phyloP scores from a whole-genome alignment of 2,329 filamentous ascomycete species.

The Chaetomium strumarium region DNA sequence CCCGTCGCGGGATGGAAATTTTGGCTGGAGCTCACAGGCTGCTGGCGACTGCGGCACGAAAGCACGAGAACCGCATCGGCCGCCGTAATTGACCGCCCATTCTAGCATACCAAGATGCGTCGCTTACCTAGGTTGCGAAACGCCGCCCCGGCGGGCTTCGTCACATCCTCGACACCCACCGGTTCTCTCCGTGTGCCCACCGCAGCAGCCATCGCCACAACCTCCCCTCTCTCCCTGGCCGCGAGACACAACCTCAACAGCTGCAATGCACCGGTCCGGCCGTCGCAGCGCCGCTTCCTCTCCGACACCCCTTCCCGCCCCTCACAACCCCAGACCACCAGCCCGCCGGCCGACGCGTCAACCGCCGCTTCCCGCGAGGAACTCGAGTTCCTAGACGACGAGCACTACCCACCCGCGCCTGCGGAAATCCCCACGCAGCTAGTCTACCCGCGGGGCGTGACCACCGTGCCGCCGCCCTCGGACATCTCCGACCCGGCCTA shows the following conservation, averaged over 20 bases:
- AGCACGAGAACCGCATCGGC: not conserved
- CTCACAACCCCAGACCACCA: not conserved
- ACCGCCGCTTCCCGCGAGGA: not conserved
- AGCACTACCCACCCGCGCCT: slow-evolving; percentile 5
- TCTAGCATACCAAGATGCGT: slow-evolving; percentile 19
- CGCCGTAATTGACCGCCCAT: not conserved
- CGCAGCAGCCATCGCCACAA: not conserved
- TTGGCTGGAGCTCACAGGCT: slow-evolving; percentile 19
- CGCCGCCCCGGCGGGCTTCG: slow-evolving; percentile 16
- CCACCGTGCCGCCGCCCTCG: slow-evolving; percentile 26
- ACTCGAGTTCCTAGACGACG: not conserved
- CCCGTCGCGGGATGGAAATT: slow-evolving; percentile 16
- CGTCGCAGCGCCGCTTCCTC: slow-evolving; percentile 14
- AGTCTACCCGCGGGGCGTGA: slow-evolving; percentile 22
- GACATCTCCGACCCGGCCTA: slow-evolving; percentile 36
- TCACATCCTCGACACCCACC: slow-evolving; percentile 11
- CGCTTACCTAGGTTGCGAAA: slow-evolving; percentile 23
- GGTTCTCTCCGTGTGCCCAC: slow-evolving; percentile 15
- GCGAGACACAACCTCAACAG: not conserved
- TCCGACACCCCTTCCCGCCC: slow-evolving; percentile 11
- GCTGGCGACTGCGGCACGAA: slow-evolving; percentile 6
- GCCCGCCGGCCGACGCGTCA: not conserved
- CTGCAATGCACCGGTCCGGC: slow-evolving; percentile 1
- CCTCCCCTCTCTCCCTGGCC: not conserved
- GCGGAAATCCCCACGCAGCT: slow-evolving; percentile 20